Percentiles rank a stretch among this genome's conserved stretches.
Evolutionary conservation across 805 yeast species (phyloP).

Genomic region (Kregervanrija fluxuum): DNA sequence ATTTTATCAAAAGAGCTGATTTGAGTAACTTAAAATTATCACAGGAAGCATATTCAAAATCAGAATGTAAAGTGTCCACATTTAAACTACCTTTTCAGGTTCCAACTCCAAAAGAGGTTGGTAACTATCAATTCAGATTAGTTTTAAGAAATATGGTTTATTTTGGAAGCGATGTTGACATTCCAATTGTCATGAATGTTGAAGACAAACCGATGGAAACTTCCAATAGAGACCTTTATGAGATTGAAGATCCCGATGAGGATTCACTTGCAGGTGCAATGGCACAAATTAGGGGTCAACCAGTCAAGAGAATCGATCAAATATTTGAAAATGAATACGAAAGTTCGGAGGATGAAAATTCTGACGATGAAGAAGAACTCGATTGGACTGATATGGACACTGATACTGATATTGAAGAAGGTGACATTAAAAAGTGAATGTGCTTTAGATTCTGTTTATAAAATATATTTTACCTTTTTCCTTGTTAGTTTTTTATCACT

Average conservation of each 20-base stretch:
- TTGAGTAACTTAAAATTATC: conserved; percentile 47
- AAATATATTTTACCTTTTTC: neutral
- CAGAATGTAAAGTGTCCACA: conserved; percentile 52
- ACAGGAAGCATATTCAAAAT: conserved; percentile 41
- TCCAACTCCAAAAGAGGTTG: conserved; percentile 72
- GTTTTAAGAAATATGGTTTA: conserved; percentile 66
- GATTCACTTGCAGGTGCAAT: conserved; percentile 71
- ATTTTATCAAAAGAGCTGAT: conserved; percentile 42
- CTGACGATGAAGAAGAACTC: conserved; percentile 16
- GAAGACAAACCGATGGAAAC: conserved; percentile 45
- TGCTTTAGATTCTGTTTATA: conserved; percentile 2
- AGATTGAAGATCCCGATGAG: conserved; percentile 66
- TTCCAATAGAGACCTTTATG: conserved; percentile 38
- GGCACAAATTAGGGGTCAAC: conserved; percentile 60
- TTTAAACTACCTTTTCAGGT: conserved; percentile 66
- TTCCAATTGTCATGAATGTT: conserved; percentile 67
- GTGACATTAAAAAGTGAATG: conserved; percentile 1
- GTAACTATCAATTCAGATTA: conserved; percentile 62
- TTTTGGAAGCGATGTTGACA: conserved; percentile 74
- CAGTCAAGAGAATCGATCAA: conserved; percentile 37
- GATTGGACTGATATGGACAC: conserved; percentile 50
- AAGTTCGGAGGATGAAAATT: conserved; percentile 21
- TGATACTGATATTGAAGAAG: conserved; percentile 57
- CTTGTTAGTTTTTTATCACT: neutral
- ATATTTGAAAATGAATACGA: conserved; percentile 33